Percentiles rank a stretch among this genome's conserved stretches.
These are phyloP conservation scores for Solanum hybrid DNA, from an alignment of 305 asterid genomes.

Conservation along the genomic window DNA sequence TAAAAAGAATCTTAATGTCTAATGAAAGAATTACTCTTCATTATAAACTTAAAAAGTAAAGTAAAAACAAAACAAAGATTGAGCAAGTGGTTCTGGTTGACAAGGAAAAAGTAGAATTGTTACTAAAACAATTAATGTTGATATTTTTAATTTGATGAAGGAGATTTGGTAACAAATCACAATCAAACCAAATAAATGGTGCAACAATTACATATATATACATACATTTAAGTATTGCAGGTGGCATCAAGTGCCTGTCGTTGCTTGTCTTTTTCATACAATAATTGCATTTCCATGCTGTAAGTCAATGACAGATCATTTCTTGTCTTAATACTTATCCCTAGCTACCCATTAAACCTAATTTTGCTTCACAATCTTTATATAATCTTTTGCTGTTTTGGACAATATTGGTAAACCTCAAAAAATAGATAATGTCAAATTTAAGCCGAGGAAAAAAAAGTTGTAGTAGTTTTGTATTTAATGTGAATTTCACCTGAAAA, in stretches of 20 bases:
- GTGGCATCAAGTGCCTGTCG: neutral
- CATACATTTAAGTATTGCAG: neutral
- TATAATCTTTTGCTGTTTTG: neutral
- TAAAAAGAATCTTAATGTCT: neutral
- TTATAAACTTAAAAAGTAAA: neutral
- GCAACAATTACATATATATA: neutral
- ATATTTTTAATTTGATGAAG: neutral
- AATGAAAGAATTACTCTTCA: neutral
- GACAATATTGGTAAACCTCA: neutral
- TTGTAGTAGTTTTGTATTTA: neutral
- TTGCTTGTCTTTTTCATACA: neutral
- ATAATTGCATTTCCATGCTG: neutral
- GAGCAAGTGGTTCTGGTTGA: neutral
- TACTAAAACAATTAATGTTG: neutral
- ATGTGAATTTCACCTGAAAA: neutral
- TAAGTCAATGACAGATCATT: neutral
- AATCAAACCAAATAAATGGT: neutral
- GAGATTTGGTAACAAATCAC: slow-evolving; percentile 1
- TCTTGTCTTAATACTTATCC: neutral
- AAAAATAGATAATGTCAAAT: neutral
- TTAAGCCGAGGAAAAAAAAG: neutral
- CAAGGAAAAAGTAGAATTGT: neutral
- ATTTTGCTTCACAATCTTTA: neutral
- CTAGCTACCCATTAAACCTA: neutral
- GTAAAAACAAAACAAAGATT: neutral